Evolutionary conservation across 1,139 yeast genomes (phyloP).

Genomic region (Debaryomyces robertsiae): DNA sequence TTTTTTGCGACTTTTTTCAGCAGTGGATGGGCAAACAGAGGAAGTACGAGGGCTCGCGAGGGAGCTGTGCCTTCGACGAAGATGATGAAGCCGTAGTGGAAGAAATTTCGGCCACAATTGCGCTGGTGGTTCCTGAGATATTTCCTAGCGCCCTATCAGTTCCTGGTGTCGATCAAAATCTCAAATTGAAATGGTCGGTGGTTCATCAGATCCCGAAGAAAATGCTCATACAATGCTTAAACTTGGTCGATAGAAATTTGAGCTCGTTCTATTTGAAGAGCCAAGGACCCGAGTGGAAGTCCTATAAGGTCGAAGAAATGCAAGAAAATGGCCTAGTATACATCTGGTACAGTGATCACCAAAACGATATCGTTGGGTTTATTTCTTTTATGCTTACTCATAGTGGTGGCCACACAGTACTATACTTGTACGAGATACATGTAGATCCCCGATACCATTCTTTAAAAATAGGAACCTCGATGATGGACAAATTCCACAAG

Average conservation of each 20-base stretch:
- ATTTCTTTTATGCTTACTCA: slow-evolving; percentile 43
- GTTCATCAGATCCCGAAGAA: slow-evolving; percentile 14
- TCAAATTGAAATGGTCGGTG: slow-evolving; percentile 14
- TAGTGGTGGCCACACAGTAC: slow-evolving; percentile 30
- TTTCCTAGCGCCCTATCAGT: slow-evolving; percentile 17
- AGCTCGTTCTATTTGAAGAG: slow-evolving; percentile 30
- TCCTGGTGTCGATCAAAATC: background rate
- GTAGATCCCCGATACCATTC: slow-evolving; percentile 34
- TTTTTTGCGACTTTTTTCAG: no score
- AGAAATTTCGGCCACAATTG: slow-evolving; percentile 19
- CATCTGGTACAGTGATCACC: slow-evolving; percentile 26
- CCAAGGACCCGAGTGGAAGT: slow-evolving; percentile 48
- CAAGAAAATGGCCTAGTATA: slow-evolving; percentile 45
- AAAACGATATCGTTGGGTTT: slow-evolving; percentile 38
- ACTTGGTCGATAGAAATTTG: slow-evolving; percentile 33
- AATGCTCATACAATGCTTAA: slow-evolving; percentile 13
- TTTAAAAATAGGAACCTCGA: slow-evolving; percentile 32
- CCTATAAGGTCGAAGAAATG: slow-evolving; percentile 49
- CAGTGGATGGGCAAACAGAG: background rate
- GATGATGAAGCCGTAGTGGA: slow-evolving; percentile 23
- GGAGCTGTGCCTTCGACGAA: slow-evolving; percentile 21
- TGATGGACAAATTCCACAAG: slow-evolving; percentile 35
- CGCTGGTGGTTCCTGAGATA: slow-evolving; percentile 14
- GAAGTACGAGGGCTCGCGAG: background rate
- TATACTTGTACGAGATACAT: slow-evolving; percentile 61